These are phyloP conservation scores for Rhododendron ovatum DNA, from an alignment of 148 eudicot species.

Conservation along the genomic window DNA sequence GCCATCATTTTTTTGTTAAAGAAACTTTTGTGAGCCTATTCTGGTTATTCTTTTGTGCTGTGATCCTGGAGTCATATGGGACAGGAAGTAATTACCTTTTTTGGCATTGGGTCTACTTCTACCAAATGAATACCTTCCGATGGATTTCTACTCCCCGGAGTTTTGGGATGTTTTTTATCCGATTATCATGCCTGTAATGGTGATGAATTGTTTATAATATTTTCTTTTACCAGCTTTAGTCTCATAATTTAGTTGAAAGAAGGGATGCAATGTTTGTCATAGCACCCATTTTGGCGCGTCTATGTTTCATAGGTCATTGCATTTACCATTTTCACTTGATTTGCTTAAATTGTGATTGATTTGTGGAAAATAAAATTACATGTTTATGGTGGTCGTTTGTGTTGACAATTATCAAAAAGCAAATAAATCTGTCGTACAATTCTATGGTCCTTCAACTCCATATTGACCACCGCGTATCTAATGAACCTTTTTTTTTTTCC, in stretches of 20 bases:
- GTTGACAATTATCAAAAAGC: background rate
- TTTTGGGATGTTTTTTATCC: background rate
- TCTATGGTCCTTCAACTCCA: background rate
- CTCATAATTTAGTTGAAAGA: background rate
- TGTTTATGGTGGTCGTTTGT: background rate
- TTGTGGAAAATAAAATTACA: background rate
- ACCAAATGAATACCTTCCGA: background rate
- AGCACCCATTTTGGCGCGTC: background rate
- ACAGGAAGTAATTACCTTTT: background rate
- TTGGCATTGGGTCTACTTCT: background rate
- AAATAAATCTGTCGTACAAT: background rate
- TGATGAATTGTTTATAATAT: background rate
- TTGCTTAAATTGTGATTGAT: background rate
- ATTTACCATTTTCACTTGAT: background rate
- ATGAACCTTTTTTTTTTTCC: conserved; percentile 3
- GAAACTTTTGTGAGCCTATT: background rate
- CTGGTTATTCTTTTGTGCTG: background rate
- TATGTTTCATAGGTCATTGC: background rate
- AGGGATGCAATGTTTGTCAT: background rate
- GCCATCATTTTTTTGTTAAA: background rate
- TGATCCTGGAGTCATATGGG: background rate
- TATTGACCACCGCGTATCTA: background rate
- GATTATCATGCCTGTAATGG: background rate
- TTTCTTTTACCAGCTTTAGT: background rate
- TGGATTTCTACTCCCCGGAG: background rate